Evolutionary conservation across 345 rosid genomes (phyloP).

Genomic region (Salix dunnii): DNA sequence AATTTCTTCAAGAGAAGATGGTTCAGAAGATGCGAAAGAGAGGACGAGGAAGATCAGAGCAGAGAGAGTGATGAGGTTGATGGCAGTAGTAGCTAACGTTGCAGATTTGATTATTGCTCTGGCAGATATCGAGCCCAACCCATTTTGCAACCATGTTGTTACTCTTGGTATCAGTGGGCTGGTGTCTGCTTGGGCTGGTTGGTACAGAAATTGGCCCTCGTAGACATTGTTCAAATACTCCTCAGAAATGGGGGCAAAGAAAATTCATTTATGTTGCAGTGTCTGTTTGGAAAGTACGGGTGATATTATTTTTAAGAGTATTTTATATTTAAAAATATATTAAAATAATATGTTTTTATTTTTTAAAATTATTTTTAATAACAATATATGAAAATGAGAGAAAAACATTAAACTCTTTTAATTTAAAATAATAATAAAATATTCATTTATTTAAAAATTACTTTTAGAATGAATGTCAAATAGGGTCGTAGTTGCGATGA

Average conservation of each 20-base stretch:
- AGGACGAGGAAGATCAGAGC: constrained; percentile 43
- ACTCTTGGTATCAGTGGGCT: constrained; percentile 82
- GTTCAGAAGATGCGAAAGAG: constrained; percentile 30
- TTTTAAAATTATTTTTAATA: too few species aligned
- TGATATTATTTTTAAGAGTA: too few species aligned
- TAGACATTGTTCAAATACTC: background rate
- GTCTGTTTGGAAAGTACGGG: too few species aligned
- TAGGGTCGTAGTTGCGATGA: too few species aligned
- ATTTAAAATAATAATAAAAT: too few species aligned
- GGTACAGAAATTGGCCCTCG: constrained; percentile 96
- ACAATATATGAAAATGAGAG: rapidly evolving
- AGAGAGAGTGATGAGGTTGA: constrained; percentile 74
- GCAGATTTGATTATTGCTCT: constrained; percentile 81
- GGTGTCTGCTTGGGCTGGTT: constrained; percentile 98
- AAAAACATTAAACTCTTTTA: too few species aligned
- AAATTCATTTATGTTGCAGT: background rate
- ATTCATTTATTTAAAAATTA: too few species aligned
- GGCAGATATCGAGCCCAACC: constrained; percentile 87
- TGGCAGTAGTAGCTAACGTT: constrained; percentile 82
- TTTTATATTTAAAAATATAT: too few species aligned
- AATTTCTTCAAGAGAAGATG: constrained; percentile 11
- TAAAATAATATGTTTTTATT: too few species aligned
- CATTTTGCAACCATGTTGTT: constrained; percentile 68
- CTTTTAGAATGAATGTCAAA: too few species aligned
- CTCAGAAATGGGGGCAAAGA: background rate